These are phyloP conservation scores for Microcyclospora pomicola DNA, from an alignment of 2,329 filamentous ascomycete genomes.

Conservation along the genomic window DNA sequence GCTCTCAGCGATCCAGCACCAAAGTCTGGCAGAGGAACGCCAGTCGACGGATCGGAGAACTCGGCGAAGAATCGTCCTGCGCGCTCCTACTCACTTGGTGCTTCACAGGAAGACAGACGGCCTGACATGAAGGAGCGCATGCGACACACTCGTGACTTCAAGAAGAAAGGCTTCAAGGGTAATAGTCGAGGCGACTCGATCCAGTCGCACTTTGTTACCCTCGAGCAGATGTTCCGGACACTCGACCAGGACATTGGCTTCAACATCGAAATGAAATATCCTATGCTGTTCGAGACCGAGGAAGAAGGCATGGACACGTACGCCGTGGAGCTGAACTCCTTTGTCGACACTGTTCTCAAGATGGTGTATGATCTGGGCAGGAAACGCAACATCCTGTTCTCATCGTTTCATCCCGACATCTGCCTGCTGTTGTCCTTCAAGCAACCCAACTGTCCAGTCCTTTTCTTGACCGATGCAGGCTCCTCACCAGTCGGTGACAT, in stretches of 20 bases:
- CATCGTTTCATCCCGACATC: constrained; percentile 93
- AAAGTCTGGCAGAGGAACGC: constrained; percentile 6
- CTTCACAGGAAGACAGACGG: constrained; percentile 30
- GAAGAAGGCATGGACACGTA: constrained; percentile 96
- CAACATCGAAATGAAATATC: constrained; percentile 99
- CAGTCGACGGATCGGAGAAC: background rate
- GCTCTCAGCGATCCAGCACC: constrained; percentile 15
- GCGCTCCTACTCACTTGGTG: constrained; percentile 48
- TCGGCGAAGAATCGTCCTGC: constrained; percentile 7
- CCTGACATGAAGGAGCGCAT: constrained; percentile 65
- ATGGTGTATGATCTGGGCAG: constrained; percentile 80
- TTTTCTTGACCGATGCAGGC: constrained; percentile 87
- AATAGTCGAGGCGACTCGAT: constrained; percentile 92
- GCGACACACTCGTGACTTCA: constrained; percentile 94
- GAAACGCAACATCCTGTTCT: constrained; percentile 88
- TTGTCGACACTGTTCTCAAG: constrained; percentile 80
- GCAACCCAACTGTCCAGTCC: constrained; percentile 87
- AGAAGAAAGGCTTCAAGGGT: constrained; percentile 86
- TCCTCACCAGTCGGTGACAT: constrained; percentile 73
- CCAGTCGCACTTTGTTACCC: constrained; percentile 85
- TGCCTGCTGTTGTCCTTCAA: constrained; percentile 92
- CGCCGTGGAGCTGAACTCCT: constrained; percentile 88
- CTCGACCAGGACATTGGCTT: constrained; percentile 76
- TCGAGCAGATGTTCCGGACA: constrained; percentile 83
- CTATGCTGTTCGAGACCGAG: constrained; percentile 90